Base-by-base conservation (phyloP, 1,284 basidiomycete genomes). In the Tetrapyrgos nigripes region DNA sequence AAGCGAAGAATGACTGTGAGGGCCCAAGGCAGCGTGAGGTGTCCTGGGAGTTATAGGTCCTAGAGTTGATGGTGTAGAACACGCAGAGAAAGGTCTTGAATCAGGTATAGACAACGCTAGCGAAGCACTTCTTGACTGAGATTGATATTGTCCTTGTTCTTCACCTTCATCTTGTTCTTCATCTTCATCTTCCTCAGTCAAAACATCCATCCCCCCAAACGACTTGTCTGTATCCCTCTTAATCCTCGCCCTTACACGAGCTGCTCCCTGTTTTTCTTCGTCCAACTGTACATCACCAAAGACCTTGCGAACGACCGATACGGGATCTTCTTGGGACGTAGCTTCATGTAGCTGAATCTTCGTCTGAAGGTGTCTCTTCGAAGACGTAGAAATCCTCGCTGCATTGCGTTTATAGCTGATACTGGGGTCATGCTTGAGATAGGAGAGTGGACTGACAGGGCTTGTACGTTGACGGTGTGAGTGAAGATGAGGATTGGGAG, bases 141-240 rank as follows among this genome's bases (percentile, higher is more conserved):
- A 6, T 40, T 40, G 14, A n/a, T 31, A 27, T 23, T 47, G 43
- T 11, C 31, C n/a, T 29, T 23, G 26, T 31, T 31, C 3, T 26
- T 33, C 31, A 14, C n/a, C n/a, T n/a, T n/a, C n/a, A n/a, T 11
- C 35, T n/a, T 11, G 28, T 37, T 54, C 52, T 33, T 50, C 29
- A 0, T 48, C 59, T 48, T 55, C 59, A 19, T 54, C 51, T 43
- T 50, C 59, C 28, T 61, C 59, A 28, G 50, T 40, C 21, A 57
- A 50, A 29, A 61, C 49, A 11, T 53, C 55, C 59, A 61, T 61
- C 28, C 45, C 52, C 9, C 37, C 51, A 35, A 57, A 53, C 11
- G 59, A 61, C n/a, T 44, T 46, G n/a, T 29, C 46, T 4, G 51
- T 57, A 28, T 58, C 48, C 40, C 51, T 55, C 21, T 57, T 54